Evolutionary conservation across 2,329 filamentous ascomycete genomes (phyloP).

Genomic region (Fusarium citri): DNA sequence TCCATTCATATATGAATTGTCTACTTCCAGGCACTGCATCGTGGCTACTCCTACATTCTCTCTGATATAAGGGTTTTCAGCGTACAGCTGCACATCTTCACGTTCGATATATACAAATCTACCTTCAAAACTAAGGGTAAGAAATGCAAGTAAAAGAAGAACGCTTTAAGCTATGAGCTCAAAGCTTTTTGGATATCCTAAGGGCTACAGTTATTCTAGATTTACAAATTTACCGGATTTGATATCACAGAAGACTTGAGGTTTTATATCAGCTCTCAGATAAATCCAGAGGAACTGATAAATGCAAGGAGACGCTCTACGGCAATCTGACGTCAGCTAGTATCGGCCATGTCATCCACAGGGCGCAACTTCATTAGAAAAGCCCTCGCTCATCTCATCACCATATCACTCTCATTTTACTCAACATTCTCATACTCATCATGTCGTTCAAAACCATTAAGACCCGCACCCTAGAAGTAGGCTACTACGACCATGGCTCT

Average conservation of each 20-base stretch:
- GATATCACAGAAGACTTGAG: background rate
- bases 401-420: background rate
- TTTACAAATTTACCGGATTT: background rate
- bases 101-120: background rate
- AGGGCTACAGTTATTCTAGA: background rate
- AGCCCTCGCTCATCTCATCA: background rate
- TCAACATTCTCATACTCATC: fast-evolving
- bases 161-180: background rate
- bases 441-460: conserved; percentile 5
- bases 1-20: background rate
- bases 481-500: conserved; percentile 1
- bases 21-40: background rate
- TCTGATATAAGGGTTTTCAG: background rate
- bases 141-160: background rate
- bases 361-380: background rate
- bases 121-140: background rate
- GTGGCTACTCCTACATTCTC: background rate
- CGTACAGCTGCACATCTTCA: background rate
- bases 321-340: background rate
- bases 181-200: no score
- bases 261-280: background rate
- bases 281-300: fast-evolving
- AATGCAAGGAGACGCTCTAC: background rate
- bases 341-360: background rate
- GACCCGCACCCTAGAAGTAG: conserved; percentile 2